Evolutionary conservation across 2,329 filamentous ascomycete genomes (phyloP).

Genomic region (Thelonectria olida): DNA sequence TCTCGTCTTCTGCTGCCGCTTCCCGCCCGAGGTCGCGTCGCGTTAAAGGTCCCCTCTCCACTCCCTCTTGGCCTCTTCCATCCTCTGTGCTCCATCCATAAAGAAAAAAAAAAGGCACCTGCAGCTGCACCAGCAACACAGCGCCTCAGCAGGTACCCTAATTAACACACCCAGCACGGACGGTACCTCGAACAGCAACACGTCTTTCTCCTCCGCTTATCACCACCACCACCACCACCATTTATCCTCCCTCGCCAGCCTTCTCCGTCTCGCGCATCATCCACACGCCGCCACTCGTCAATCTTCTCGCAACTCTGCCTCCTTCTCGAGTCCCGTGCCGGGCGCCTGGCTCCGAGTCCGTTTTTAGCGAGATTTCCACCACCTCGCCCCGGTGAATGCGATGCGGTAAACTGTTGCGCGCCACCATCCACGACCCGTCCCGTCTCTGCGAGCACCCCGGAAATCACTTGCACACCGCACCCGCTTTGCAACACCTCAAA

Average conservation of each 20-base stretch:
- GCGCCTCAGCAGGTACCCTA: not conserved
- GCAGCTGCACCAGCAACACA: not conserved
- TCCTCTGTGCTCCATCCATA: not conserved
- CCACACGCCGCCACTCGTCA: conserved; percentile 11
- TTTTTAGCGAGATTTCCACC: not conserved
- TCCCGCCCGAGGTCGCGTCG: too few relatives aligned
- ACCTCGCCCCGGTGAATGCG: conserved; percentile 26
- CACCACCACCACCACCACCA: conserved; percentile 10
- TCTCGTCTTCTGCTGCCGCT: too few relatives aligned
- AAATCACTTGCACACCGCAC: conserved; percentile 23
- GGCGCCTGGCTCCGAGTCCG: conserved; percentile 12
- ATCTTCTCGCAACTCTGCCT: conserved; percentile 18
- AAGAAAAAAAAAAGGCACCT: not conserved
- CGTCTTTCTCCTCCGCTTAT: conserved; percentile 31
- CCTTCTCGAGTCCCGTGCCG: conserved; percentile 10
- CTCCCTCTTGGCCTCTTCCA: too few relatives aligned
- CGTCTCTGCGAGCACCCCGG: conserved; percentile 23
- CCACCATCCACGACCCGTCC: conserved; percentile 25
- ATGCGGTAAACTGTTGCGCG: conserved; percentile 36
- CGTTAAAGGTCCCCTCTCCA: too few relatives aligned
- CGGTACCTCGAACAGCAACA: not conserved
- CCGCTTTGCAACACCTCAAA: conserved; percentile 13
- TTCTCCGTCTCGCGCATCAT: conserved; percentile 20
- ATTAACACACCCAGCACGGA: not conserved
- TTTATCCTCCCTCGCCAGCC: not conserved